Evolutionary conservation across 306 rosid genomes (phyloP).

Genomic region (Pterocarpus macrocarpus): DNA sequence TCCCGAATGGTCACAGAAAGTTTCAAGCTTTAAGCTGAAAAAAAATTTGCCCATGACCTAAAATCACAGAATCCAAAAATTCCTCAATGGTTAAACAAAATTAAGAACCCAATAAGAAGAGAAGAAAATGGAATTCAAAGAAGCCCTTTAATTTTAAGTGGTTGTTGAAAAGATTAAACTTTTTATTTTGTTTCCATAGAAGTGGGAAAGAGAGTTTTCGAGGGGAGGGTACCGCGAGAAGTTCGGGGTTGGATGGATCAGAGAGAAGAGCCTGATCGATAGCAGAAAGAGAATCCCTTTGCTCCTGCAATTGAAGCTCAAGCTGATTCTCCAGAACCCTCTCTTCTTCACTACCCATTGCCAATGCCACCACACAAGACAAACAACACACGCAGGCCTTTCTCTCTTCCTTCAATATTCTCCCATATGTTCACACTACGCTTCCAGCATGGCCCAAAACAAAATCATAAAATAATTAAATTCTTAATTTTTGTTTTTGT

Average conservation of each 20-base stretch:
- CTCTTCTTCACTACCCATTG: constrained; percentile 90
- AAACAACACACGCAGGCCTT: background rate
- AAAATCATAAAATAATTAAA: no score
- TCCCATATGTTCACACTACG: background rate
- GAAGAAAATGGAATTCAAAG: background rate
- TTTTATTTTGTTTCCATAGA: background rate
- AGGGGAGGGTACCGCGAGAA: constrained; percentile 55
- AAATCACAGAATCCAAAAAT: background rate
- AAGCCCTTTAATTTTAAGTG: background rate
- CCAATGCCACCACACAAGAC: background rate
- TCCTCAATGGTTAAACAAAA: background rate
- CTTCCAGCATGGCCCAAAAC: no score
- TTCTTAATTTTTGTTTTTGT: no score
- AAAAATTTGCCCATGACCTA: background rate
- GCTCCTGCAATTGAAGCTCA: constrained; percentile 88
- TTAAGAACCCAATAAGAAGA: background rate
- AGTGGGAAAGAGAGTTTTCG: background rate
- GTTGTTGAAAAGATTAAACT: background rate
- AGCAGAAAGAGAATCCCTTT: constrained; percentile 77
- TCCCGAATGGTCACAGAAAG: background rate
- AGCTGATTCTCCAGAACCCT: constrained; percentile 85
- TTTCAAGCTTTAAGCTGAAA: constrained; percentile 8
- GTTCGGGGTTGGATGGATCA: constrained; percentile 80
- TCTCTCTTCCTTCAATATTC: background rate
- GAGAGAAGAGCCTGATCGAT: constrained; percentile 71